Base-by-base conservation (phyloP, 2,329 filamentous ascomycete genomes). In the Colletotrichum abscissum region DNA sequence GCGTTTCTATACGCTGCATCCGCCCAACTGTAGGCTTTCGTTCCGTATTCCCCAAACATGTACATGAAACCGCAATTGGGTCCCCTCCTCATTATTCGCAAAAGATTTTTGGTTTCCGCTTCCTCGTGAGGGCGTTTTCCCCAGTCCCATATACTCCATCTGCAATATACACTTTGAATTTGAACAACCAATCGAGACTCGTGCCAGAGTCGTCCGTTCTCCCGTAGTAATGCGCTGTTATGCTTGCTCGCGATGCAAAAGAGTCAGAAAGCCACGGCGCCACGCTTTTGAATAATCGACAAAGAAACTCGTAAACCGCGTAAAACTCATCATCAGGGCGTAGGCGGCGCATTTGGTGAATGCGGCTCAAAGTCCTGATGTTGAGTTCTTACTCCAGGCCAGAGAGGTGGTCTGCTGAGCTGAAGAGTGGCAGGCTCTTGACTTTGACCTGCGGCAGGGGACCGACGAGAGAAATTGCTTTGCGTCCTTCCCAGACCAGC, bases 311-410 rank as follows among this genome's bases (percentile, higher is more conserved):
- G 24, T 16, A 19, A 42, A 11, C 22, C 14, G 35, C 49, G 11
- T 42, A 28, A 12, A 33, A 33, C 49, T 59, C 46, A 9, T 9
- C 33, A 30, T 72, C 63, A 74, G 5, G 63, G 63, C 28, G 38
- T 64, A 8, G 72, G 55, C 12, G 67, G 67, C 59, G 54, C 35
- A 24, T 46, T 65, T 16, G 71, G 67, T 6, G 71, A 70, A 35
- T 28, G 59, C 14, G 62, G 22, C 33, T 73, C 71, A 30, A 60
- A 62, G 26, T 83, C 82, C 26, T 83, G 80, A 63, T 81, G 80
- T 33, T 81, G 78, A 7, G 80, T 76, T 64, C 81, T 77, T 5
- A 86, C 82, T 12, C 84, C 84, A 2, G 84, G 83, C 84, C 84
- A 86, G n/a, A 86, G 77, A 2, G 84, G 84, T n/a, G 84, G 84